Conservation (phyloP, 2,329 filamentous ascomycete species). For the Oidium heveae region DNA sequence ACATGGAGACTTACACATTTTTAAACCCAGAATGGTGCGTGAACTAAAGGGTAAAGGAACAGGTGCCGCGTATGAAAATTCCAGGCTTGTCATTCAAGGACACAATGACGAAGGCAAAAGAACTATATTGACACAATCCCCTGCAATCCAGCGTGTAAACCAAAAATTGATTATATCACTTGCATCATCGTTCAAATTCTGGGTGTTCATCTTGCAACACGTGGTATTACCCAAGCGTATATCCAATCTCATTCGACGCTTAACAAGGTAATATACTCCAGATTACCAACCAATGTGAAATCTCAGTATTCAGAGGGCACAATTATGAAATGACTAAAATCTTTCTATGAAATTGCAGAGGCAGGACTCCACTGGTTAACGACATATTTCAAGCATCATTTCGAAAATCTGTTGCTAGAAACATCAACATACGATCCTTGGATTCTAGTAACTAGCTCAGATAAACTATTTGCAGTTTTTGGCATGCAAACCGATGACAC, state of each 20-base stretch:
- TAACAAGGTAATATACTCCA: not conserved
- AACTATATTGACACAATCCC: not conserved
- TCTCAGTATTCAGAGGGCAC: not conserved
- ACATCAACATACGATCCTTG: not conserved
- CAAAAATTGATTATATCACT: conserved; percentile 1
- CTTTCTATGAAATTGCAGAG: not conserved
- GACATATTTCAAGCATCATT: not conserved
- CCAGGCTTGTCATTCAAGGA: not conserved
- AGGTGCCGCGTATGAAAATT: too few relatives aligned
- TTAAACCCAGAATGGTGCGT: not conserved
- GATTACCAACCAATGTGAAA: not conserved
- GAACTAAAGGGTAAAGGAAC: not conserved
- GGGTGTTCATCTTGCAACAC: not conserved
- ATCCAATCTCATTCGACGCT: not conserved
- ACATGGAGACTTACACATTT: not conserved
- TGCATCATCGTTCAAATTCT: too few relatives aligned
- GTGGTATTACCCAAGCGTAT: not conserved
- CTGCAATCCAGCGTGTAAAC: not conserved
- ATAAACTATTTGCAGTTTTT: not conserved
- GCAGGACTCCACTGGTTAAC: not conserved
- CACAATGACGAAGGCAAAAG: not conserved
- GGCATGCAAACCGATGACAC: not conserved
- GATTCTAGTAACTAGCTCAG: not conserved
- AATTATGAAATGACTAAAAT: not conserved
- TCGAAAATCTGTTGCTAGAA: not conserved